These are phyloP conservation scores for Mycena albidolilacea DNA, from an alignment of 768 basidiomycete species.

Conservation along the genomic window DNA sequence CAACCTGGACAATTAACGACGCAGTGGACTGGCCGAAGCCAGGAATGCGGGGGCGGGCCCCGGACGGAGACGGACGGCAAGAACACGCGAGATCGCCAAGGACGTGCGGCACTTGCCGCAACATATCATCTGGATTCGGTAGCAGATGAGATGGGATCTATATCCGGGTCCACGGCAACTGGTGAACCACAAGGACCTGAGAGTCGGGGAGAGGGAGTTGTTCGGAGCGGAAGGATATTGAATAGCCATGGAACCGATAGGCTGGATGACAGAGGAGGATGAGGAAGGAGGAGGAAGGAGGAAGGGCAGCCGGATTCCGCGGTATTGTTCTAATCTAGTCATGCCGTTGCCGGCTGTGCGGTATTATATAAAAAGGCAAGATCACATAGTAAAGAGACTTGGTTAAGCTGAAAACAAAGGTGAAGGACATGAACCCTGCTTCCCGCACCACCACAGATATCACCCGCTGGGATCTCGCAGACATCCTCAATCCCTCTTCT, in stretches of 20 bases:
- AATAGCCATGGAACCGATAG: conserved; percentile 59
- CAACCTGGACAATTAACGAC: no score
- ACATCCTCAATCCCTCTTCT: conserved; percentile 59
- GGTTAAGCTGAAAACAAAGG: not conserved
- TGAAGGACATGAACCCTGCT: not conserved
- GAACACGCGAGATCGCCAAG: conserved; percentile 15
- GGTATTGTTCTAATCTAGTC: conserved; percentile 27
- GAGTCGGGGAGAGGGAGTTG: conserved; percentile 48
- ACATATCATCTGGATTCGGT: conserved; percentile 33
- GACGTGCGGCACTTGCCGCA: conserved; percentile 19
- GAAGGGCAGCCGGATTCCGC: conserved; percentile 28
- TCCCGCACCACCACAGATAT: conserved; percentile 28
- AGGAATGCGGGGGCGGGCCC: no score
- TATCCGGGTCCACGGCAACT: conserved; percentile 63
- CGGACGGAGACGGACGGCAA: not conserved
- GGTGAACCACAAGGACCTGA: conserved; percentile 55
- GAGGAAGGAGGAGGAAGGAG: not conserved
- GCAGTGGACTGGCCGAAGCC: not conserved
- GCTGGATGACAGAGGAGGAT: conserved; percentile 22
- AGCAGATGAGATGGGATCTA: conserved; percentile 53
- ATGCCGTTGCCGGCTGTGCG: conserved; percentile 30
- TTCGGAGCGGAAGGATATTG: conserved; percentile 63
- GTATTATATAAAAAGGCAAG: conserved; percentile 26
- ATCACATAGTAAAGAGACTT: not conserved
- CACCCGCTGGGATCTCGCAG: conserved; percentile 55